phyloP scores from a whole-genome alignment of 2,329 filamentous ascomycete species.

The Lachnellula cervina region DNA sequence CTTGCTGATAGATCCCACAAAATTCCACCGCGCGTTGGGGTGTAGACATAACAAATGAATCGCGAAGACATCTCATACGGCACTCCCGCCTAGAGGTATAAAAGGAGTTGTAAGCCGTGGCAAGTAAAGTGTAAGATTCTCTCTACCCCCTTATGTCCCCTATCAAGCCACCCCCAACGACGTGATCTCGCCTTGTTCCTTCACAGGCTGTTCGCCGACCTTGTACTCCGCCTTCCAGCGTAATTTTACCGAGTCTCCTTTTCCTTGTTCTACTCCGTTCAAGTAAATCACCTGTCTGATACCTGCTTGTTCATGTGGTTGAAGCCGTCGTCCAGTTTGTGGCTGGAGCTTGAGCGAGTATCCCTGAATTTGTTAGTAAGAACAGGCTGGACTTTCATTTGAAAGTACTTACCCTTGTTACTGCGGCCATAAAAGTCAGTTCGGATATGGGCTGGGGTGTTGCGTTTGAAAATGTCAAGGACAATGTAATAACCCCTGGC shows the following conservation, averaged over 20 bases:
- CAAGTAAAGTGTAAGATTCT: background rate
- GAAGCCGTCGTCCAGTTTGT: constrained; percentile 73
- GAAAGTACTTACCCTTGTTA: constrained; percentile 68
- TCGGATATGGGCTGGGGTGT: constrained; percentile 67
- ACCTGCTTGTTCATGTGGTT: constrained; percentile 64
- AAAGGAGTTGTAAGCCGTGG: too few species aligned
- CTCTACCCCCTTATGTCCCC: background rate
- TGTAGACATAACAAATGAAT: too few species aligned
- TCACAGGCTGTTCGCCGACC: constrained; percentile 59
- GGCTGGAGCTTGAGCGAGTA: constrained; percentile 78
- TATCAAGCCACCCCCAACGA: constrained; percentile 66
- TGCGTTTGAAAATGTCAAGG: constrained; percentile 80
- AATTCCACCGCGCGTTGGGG: too few species aligned
- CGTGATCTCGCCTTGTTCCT: constrained; percentile 81
- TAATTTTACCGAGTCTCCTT: constrained; percentile 79
- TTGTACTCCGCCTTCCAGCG: constrained; percentile 84
- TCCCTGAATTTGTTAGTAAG: constrained; percentile 47
- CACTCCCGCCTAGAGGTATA: too few species aligned
- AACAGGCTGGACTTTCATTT: background rate
- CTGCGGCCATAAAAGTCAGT: constrained; percentile 85
- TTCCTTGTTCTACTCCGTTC: constrained; percentile 63
- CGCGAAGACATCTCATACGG: too few species aligned
- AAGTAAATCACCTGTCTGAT: constrained; percentile 79
- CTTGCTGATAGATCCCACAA: too few species aligned
- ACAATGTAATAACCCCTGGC: constrained; percentile 55